Evolutionary conservation across 768 basidiomycete genomes (phyloP).

Genomic region (Suillus discolor): DNA sequence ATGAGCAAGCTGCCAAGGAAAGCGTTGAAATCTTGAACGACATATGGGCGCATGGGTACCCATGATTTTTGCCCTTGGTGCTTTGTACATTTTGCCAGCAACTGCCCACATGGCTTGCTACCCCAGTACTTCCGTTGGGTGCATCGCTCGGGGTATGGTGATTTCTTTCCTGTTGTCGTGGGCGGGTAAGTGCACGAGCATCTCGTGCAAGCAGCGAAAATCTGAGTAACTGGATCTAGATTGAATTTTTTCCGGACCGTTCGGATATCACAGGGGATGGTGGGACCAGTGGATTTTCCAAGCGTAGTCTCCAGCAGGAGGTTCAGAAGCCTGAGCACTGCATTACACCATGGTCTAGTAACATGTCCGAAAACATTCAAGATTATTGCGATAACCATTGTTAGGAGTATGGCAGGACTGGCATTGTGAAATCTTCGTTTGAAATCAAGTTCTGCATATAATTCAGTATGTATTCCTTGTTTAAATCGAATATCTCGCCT

Average conservation of each 20-base stretch:
- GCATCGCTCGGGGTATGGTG: conserved; percentile 23
- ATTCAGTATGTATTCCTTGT: background rate
- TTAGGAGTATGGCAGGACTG: conserved; percentile 9
- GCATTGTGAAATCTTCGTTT: background rate
- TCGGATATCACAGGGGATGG: conserved; percentile 18
- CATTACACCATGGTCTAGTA: conserved; percentile 11
- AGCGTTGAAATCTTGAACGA: conserved; percentile 30
- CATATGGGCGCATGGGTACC: conserved; percentile 18
- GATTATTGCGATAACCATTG: conserved; percentile 6
- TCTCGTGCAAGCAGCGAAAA: conserved; percentile 27
- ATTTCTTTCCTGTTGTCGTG: background rate
- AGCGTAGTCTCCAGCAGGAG: conserved; percentile 5
- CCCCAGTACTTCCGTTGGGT: conserved; percentile 14
- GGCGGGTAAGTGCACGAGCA: conserved; percentile 28
- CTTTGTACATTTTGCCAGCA: background rate
- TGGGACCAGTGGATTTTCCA: background rate
- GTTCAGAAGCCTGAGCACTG: conserved; percentile 9
- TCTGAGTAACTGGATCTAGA: conserved; percentile 20
- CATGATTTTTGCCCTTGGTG: background rate
- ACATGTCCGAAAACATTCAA: conserved; percentile 12
- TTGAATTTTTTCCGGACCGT: conserved; percentile 20
- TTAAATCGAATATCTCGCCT: background rate
- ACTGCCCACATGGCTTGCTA: conserved; percentile 19
- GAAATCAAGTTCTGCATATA: background rate
- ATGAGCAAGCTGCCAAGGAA: conserved; percentile 31